Conservation (phyloP, 495 filamentous ascomycete genomes). For the Penicillium coffeae region DNA sequence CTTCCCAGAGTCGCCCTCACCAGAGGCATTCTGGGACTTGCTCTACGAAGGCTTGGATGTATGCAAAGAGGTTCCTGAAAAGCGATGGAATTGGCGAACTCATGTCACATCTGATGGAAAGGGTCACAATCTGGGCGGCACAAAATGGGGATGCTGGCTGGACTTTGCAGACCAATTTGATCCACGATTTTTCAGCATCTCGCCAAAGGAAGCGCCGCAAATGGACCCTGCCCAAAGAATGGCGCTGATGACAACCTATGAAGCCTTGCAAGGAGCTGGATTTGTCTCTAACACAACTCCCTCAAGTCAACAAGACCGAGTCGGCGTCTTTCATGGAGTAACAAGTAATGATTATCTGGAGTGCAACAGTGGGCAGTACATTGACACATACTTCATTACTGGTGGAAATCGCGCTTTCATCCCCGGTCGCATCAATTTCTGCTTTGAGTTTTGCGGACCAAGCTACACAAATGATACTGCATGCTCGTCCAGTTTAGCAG, state of each 20-base stretch:
- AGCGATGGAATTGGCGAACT: constrained; percentile 5
- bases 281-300: constrained; percentile 13
- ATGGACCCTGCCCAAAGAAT: constrained; percentile 77
- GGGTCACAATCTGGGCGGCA: constrained; percentile 26
- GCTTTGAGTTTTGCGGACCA: constrained; percentile 63
- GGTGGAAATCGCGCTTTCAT: constrained; percentile 70
- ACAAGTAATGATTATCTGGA: constrained; percentile 77
- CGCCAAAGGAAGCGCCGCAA: constrained; percentile 49
- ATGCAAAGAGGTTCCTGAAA: background rate
- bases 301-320: constrained; percentile 39
- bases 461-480: constrained; percentile 72
- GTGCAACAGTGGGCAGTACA: constrained; percentile 65
- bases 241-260: constrained; percentile 68
- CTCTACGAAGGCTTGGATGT: constrained; percentile 38
- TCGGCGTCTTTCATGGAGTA: constrained; percentile 76
- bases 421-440: constrained; percentile 46
- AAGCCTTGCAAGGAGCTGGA: constrained; percentile 75
- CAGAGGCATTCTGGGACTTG: constrained; percentile 39
- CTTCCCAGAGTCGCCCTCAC: constrained; percentile 31
- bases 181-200: constrained; percentile 34
- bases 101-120: constrained; percentile 23
- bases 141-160: constrained; percentile 37
- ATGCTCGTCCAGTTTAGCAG: constrained; percentile 59
- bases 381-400: constrained; percentile 77
- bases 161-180: constrained; percentile 32